Conservation (phyloP, 805 yeast species). For the Nakazawaea populi region DNA sequence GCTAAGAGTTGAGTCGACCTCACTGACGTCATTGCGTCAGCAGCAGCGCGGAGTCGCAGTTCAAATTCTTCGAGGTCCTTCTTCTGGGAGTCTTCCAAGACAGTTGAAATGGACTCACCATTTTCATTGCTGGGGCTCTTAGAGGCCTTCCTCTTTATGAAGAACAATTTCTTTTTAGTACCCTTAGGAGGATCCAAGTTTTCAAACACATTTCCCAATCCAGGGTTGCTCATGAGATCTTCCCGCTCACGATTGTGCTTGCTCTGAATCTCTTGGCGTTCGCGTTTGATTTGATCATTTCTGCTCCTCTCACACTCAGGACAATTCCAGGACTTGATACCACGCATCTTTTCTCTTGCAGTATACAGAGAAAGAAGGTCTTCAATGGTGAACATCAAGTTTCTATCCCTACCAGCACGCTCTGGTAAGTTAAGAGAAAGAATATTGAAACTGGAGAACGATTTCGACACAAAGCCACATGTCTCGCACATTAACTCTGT, state of each 20-base stretch:
- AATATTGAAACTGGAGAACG: constrained; percentile 57
- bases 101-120: not conserved
- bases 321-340: constrained; percentile 83
- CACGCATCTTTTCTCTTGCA: constrained; percentile 54
- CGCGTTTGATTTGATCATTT: constrained; percentile 13
- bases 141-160: constrained; percentile 10
- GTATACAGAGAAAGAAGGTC: constrained; percentile 62
- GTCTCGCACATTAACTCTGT: constrained; percentile 56
- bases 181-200: not conserved
- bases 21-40: constrained; percentile 22
- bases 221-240: constrained; percentile 12
- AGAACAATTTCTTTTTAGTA: not conserved
- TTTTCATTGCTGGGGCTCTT: not conserved
- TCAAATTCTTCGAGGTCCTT: constrained; percentile 9
- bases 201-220: not conserved
- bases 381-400: constrained; percentile 39
- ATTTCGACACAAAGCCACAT: constrained; percentile 57
- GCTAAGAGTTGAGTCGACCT: constrained; percentile 26
- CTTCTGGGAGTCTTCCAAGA: not conserved
- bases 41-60: constrained; percentile 8
- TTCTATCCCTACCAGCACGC: constrained; percentile 20
- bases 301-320: constrained; percentile 51
- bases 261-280: constrained; percentile 12
- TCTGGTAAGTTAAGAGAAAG: constrained; percentile 58
- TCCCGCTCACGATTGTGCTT: constrained; percentile 21